These are phyloP conservation scores for Strobilomyces dryophilus DNA, from an alignment of 768 basidiomycete species.

Conservation along the genomic window DNA sequence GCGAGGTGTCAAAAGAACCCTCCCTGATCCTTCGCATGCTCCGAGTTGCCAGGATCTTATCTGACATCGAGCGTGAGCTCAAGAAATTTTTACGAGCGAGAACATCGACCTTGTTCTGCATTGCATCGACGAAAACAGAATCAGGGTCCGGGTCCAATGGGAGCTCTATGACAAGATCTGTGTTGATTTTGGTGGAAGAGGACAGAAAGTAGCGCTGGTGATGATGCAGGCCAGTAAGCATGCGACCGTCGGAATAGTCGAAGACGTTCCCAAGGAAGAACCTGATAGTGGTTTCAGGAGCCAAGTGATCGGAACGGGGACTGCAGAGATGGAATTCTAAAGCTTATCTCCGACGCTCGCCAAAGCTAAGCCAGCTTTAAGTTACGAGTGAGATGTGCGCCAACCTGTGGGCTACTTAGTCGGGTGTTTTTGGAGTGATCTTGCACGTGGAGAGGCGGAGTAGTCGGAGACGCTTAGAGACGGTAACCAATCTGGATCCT, in stretches of 20 bases:
- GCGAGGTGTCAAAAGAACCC: constrained; percentile 13
- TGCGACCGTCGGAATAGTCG: constrained; percentile 5
- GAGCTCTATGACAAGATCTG: constrained; percentile 17
- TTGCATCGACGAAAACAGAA: constrained; percentile 21
- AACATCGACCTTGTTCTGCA: constrained; percentile 18
- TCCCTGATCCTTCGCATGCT: neutral
- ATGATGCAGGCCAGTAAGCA: constrained; percentile 7
- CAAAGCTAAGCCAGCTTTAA: neutral
- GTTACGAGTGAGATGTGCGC: no score
- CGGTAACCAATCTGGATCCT: no score
- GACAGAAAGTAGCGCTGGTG: constrained; percentile 14
- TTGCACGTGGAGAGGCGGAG: no score
- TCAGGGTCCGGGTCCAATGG: constrained; percentile 11
- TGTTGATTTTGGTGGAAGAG: constrained; percentile 10
- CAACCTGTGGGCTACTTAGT: no score
- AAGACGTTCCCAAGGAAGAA: constrained; percentile 8
- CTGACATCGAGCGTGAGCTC: constrained; percentile 15
- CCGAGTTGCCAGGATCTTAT: neutral
- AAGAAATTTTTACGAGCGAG: constrained; percentile 13
- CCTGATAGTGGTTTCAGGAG: constrained; percentile 14
- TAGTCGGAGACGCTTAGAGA: no score
- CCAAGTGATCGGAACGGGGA: constrained; percentile 11
- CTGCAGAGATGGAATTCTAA: constrained; percentile 19
- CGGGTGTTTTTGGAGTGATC: no score
- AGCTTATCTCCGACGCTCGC: constrained; percentile 17